Percentiles rank a stretch among this genome's conserved stretches.
Conservation (phyloP, 1,139 yeast species). For the Candida tropicalis region DNA sequence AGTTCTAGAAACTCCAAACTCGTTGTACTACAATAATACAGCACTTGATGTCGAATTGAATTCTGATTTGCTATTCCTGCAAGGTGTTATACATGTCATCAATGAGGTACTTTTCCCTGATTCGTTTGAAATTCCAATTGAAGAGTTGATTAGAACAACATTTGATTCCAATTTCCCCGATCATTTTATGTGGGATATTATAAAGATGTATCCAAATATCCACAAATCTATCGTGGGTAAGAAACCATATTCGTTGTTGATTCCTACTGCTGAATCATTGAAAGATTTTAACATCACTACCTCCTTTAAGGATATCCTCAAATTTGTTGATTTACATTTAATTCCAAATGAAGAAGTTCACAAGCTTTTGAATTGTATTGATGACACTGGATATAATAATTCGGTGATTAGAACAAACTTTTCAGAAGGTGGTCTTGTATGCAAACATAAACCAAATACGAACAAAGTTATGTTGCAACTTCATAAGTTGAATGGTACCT, state of each 20-base stretch:
- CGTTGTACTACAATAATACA: slow-evolving; percentile 26
- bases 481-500: slow-evolving; percentile 12
- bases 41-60: slow-evolving; percentile 39
- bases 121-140: slow-evolving; percentile 53
- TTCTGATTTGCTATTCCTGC: slow-evolving; percentile 73
- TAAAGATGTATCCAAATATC: slow-evolving; percentile 40
- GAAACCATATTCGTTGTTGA: slow-evolving; percentile 61
- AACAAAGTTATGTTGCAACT: slow-evolving; percentile 36
- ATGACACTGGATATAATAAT: slow-evolving; percentile 13
- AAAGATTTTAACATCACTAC: slow-evolving; percentile 53
- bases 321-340: slow-evolving; percentile 68
- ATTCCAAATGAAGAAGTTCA: slow-evolving; percentile 55
- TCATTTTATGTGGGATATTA: slow-evolving; percentile 49
- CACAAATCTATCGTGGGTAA: slow-evolving; percentile 22
- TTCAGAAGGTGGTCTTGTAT: slow-evolving; percentile 41
- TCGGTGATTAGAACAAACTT: slow-evolving; percentile 33
- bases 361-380: slow-evolving; percentile 34
- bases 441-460: slow-evolving; percentile 48
- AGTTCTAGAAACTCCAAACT: slow-evolving; percentile 27
- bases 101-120: slow-evolving; percentile 60
- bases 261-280: slow-evolving; percentile 69
- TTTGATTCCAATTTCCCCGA: slow-evolving; percentile 44
- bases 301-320: slow-evolving; percentile 45
- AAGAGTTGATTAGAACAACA: slow-evolving; percentile 54
- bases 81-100: slow-evolving; percentile 85